Evolutionary conservation across 2,329 filamentous ascomycete species (phyloP).

Genomic region (Gliomastix tumulicola): DNA sequence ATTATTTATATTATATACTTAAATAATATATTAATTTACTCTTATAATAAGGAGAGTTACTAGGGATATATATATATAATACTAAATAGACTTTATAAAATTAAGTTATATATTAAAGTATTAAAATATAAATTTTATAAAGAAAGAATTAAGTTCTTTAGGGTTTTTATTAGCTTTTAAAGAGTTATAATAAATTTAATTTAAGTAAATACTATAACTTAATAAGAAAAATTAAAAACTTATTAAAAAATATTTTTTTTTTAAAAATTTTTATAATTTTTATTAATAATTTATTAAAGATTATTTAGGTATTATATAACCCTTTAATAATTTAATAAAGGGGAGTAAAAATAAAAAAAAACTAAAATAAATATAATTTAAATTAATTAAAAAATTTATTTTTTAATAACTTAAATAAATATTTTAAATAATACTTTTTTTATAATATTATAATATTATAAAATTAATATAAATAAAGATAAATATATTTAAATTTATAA

Average conservation of each 20-base stretch:
- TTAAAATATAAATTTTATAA: neutral
- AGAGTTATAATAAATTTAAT: neutral
- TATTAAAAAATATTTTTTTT: neutral
- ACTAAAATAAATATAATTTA: neutral
- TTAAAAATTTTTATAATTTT: neutral
- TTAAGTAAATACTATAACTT: slow-evolving; percentile 1
- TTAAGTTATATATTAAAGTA: neutral
- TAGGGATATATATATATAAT: neutral
- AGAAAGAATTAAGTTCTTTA: neutral
- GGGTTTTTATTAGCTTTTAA: neutral
- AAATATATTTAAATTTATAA: neutral
- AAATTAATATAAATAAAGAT: neutral
- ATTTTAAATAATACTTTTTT: neutral
- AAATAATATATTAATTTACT: neutral
- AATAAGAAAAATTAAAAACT: neutral
- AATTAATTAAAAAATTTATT: neutral
- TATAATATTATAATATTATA: neutral
- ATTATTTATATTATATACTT: too few species aligned
- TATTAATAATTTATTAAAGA: neutral
- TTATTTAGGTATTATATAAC: neutral
- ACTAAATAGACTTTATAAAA: neutral
- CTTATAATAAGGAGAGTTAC: neutral
- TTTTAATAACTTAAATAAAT: neutral
- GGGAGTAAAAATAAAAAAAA: neutral
- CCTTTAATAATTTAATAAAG: neutral